Conservation (phyloP, 139 green algal genomes). For the Zygnema circumcarinatum region DNA sequence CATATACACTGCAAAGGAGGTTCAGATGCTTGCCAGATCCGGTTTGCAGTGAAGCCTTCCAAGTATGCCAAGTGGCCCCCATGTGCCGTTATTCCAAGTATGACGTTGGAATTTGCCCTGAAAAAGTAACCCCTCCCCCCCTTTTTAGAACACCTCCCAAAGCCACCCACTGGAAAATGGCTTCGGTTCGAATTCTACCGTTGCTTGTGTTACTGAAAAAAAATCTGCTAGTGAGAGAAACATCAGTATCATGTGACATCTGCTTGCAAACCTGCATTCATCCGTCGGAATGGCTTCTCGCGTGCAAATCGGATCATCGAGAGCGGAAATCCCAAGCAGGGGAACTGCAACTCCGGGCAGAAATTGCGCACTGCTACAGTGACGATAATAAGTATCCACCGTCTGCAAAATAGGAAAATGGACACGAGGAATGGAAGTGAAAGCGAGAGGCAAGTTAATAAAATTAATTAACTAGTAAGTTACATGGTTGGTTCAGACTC, state of each 20-base stretch:
- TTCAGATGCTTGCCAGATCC: slow-evolving; percentile 34
- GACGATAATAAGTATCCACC: slow-evolving; percentile 54
- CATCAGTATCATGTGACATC: too few species aligned
- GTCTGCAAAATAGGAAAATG: slow-evolving; percentile 40
- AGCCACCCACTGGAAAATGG: too few species aligned
- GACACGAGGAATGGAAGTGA: neutral
- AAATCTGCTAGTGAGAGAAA: too few species aligned
- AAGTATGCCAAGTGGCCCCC: slow-evolving; percentile 47
- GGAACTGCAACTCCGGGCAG: slow-evolving; percentile 24
- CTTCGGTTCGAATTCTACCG: too few species aligned
- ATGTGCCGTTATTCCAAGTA: slow-evolving; percentile 20
- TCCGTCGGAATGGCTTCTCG: slow-evolving; percentile 53
- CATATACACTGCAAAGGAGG: too few species aligned
- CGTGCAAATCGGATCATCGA: slow-evolving; percentile 61
- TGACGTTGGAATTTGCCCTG: slow-evolving; percentile 47
- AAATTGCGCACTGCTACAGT: slow-evolving; percentile 45
- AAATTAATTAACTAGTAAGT: neutral
- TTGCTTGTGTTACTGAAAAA: too few species aligned
- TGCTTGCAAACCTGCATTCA: slow-evolving; percentile 47
- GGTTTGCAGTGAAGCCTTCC: slow-evolving; percentile 23
- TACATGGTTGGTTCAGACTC: neutral
- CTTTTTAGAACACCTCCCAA: too few species aligned
- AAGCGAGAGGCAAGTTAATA: neutral
- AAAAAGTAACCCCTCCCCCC: neutral
- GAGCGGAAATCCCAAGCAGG: slow-evolving; percentile 40